Conservation (phyloP, 1,139 yeast species). For the Kodamaea sp. region DNA sequence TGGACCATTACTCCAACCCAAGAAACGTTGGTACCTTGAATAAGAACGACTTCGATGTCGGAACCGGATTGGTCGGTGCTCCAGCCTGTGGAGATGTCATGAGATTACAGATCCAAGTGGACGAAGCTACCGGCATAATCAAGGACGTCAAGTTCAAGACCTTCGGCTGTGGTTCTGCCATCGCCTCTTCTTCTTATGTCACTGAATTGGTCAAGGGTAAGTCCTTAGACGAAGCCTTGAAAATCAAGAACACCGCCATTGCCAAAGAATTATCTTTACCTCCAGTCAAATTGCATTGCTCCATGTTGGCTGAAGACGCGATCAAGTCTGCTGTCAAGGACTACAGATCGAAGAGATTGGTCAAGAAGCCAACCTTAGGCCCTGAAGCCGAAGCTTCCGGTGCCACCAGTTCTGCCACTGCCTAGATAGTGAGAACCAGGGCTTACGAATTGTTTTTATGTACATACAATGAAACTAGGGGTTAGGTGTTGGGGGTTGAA, state of each 20-base stretch:
- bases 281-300: slow-evolving; percentile 95
- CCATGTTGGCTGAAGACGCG: slow-evolving; percentile 98
- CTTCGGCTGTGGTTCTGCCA: slow-evolving; percentile 97
- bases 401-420: slow-evolving; percentile 10
- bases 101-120: slow-evolving; percentile 93
- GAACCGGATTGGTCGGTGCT: slow-evolving; percentile 97
- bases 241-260: slow-evolving; percentile 85
- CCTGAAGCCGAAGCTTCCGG: slow-evolving; percentile 39
- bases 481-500: background rate
- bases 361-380: slow-evolving; percentile 51
- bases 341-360: slow-evolving; percentile 71
- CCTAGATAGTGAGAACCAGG: slow-evolving; percentile 2
- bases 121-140: slow-evolving; percentile 85
- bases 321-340: slow-evolving; percentile 96
- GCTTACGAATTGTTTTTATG: no score
- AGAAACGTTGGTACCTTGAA: slow-evolving; percentile 94
- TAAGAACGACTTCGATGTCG: slow-evolving; percentile 76
- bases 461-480: background rate
- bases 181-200: slow-evolving; percentile 92
- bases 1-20: slow-evolving; percentile 95
- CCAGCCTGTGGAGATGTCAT: slow-evolving; percentile 99
- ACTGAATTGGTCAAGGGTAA: slow-evolving; percentile 95
- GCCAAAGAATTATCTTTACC: slow-evolving; percentile 93
- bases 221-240: slow-evolving; percentile 90
- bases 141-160: slow-evolving; percentile 97